These are phyloP conservation scores for Amylostereum areolatum DNA, from an alignment of 1,284 basidiomycete species.

Conservation along the genomic window DNA sequence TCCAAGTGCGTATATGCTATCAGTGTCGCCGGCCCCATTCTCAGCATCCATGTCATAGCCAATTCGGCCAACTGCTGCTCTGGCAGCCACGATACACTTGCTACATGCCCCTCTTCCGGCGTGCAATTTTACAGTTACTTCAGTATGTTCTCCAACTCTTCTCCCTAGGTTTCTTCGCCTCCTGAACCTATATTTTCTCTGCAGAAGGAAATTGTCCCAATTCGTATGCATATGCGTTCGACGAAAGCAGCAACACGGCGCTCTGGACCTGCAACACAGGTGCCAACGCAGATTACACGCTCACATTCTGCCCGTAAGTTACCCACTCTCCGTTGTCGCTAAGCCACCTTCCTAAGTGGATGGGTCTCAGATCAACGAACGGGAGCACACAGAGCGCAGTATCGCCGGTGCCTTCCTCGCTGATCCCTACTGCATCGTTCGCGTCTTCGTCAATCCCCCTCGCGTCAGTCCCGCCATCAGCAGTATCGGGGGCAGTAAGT, in stretches of 20 bases:
- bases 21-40: background rate
- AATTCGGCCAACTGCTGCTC: constrained; percentile 54
- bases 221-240: constrained; percentile 53
- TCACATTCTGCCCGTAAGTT: constrained; percentile 12
- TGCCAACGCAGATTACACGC: constrained; percentile 5
- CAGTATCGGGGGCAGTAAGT: too few species aligned
- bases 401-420: too few species aligned
- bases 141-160: constrained; percentile 27
- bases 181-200: background rate
- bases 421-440: too few species aligned
- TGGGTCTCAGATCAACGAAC: too few species aligned
- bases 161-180: background rate
- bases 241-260: constrained; percentile 47
- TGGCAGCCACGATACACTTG: constrained; percentile 41
- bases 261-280: constrained; percentile 39
- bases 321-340: background rate
- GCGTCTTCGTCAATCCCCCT: too few species aligned
- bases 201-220: constrained; percentile 43
- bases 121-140: constrained; percentile 50
- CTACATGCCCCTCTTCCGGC: constrained; percentile 46
- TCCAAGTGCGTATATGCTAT: constrained; percentile 22
- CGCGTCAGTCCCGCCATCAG: too few species aligned
- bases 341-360: too few species aligned
- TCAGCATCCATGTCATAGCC: constrained; percentile 15
- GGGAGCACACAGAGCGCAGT: too few species aligned